A percentile compares a stretch with the other conserved stretches of the same genome.
Conservation (phyloP, 805 yeast genomes). For the Myxozyma neglecta region DNA sequence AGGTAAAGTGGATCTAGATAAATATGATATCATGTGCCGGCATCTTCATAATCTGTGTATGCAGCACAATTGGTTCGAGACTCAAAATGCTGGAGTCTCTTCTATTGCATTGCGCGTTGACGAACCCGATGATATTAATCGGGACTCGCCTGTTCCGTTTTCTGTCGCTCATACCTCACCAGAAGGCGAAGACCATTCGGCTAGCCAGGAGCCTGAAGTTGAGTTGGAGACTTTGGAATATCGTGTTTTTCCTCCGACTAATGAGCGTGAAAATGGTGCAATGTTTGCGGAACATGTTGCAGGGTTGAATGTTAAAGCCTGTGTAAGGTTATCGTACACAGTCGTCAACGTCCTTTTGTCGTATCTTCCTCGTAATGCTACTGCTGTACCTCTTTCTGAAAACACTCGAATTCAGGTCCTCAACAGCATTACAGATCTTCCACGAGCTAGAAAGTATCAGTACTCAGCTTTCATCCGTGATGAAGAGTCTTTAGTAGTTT, state of each 20-base stretch:
- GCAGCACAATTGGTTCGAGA: slow-evolving; percentile 23
- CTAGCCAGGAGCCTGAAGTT: background rate
- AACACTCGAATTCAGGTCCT: slow-evolving; percentile 25
- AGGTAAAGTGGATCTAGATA: slow-evolving; percentile 8
- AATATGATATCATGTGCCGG: slow-evolving; percentile 25
- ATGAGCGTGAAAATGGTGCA: slow-evolving; percentile 1
- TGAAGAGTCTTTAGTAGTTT: slow-evolving; percentile 19
- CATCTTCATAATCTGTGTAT: slow-evolving; percentile 15
- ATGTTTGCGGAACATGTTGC: slow-evolving; percentile 15
- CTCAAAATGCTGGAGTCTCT: slow-evolving; percentile 4
- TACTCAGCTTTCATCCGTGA: slow-evolving; percentile 20
- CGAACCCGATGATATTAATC: background rate
- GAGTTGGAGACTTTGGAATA: background rate
- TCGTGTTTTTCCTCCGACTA: slow-evolving; percentile 12
- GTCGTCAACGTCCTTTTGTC: slow-evolving; percentile 19
- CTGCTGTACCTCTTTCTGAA: slow-evolving; percentile 18
- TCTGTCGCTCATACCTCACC: background rate
- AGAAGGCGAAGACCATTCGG: background rate
- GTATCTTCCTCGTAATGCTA: slow-evolving; percentile 10
- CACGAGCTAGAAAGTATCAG: slow-evolving; percentile 23
- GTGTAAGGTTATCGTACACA: slow-evolving; percentile 16
- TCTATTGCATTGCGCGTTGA: slow-evolving; percentile 14
- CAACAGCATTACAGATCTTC: slow-evolving; percentile 19
- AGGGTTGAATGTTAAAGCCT: slow-evolving; percentile 20
- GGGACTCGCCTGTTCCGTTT: background rate